Evolutionary conservation across 768 basidiomycete genomes (phyloP).

Genomic region (Dioszegia crocea): DNA sequence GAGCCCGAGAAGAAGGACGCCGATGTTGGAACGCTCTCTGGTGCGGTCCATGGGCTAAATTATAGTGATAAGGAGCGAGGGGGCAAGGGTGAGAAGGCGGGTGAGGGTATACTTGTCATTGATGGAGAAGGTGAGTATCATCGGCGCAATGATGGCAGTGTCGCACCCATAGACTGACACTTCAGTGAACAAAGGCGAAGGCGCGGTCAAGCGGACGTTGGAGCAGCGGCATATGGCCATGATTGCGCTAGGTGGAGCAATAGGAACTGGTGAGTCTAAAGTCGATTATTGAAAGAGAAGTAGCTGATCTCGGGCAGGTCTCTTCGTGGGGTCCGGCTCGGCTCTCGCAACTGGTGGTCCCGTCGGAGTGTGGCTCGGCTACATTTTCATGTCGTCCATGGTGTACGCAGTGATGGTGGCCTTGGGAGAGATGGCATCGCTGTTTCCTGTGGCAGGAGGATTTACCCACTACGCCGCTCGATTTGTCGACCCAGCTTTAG

Average conservation of each 20-base stretch:
- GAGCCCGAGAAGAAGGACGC: conserved; percentile 9
- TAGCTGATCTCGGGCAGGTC: too few species aligned
- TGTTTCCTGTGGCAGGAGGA: conserved; percentile 47
- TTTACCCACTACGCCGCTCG: conserved; percentile 55
- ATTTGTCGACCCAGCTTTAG: conserved; percentile 51
- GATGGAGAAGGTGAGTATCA: conserved; percentile 10
- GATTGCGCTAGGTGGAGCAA: conserved; percentile 50
- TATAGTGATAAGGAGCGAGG: neutral
- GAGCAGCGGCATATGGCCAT: conserved; percentile 49
- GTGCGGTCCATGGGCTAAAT: neutral
- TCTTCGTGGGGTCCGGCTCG: conserved; percentile 45
- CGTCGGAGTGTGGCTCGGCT: conserved; percentile 45
- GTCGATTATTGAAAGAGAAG: too few species aligned
- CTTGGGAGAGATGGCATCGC: conserved; percentile 43
- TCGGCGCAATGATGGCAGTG: neutral
- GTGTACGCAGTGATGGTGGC: conserved; percentile 49
- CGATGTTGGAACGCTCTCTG: neutral
- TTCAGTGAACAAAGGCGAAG: conserved; percentile 18
- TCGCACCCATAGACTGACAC: neutral
- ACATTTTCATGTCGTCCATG: conserved; percentile 45
- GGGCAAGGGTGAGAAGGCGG: neutral
- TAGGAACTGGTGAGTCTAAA: conserved; percentile 47
- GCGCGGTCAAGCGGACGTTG: conserved; percentile 43
- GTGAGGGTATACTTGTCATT: neutral
- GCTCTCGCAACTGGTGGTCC: conserved; percentile 42